These are phyloP conservation scores for Pseudisothecium myosuroides DNA, from an alignment of 225 moss, liverwort and hornwort genomes.

Conservation along the genomic window DNA sequence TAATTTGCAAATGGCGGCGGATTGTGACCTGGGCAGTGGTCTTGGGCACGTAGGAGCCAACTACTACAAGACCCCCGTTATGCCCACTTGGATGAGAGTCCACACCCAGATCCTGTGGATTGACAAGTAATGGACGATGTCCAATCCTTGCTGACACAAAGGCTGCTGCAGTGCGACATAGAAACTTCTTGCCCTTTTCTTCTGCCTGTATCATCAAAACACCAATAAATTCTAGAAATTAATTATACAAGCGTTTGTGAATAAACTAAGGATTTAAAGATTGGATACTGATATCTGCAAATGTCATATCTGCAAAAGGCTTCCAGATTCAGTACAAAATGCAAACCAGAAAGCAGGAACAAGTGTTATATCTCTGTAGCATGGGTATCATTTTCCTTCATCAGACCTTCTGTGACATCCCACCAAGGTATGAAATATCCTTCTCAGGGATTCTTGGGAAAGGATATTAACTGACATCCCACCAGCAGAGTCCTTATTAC, in stretches of 20 bases:
- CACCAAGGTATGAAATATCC: background rate
- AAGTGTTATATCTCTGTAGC: background rate
- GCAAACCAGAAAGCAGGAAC: background rate
- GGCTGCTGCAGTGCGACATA: slow-evolving; percentile 89
- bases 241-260: background rate
- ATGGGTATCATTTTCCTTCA: background rate
- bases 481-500: background rate
- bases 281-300: background rate
- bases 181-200: slow-evolving; percentile 62
- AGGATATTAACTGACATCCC: background rate
- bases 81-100: slow-evolving; percentile 27
- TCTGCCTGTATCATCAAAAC: slow-evolving; percentile 50
- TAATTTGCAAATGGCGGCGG: background rate
- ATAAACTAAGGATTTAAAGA: background rate
- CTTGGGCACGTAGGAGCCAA: slow-evolving; percentile 88
- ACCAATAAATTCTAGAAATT: background rate
- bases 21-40: slow-evolving; percentile 64
- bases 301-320: background rate
- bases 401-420: background rate
- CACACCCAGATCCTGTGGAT: slow-evolving; percentile 56
- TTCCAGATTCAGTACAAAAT: background rate
- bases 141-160: slow-evolving; percentile 94
- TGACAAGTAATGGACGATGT: slow-evolving; percentile 45
- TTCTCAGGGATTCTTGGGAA: background rate
- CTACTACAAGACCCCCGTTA: slow-evolving; percentile 75